phyloP scores from a whole-genome alignment of 306 rosid genomes.

The Cicer judaicum region DNA sequence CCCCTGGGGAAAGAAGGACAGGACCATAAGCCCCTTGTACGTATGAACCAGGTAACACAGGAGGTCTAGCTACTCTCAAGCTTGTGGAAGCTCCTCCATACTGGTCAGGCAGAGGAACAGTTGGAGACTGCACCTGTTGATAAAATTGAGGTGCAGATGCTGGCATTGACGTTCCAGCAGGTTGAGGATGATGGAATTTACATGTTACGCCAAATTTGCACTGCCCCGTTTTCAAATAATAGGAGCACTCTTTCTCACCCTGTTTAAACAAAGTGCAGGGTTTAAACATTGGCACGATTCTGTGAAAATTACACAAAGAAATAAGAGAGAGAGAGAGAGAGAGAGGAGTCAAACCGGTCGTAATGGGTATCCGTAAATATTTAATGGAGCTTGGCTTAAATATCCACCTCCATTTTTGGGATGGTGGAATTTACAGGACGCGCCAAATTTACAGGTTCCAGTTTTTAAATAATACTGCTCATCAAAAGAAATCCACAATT shows the following conservation, averaged over 20 bases:
- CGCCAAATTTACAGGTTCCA: slow-evolving; percentile 90
- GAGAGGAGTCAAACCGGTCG: slow-evolving; percentile 64
- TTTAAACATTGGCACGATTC: slow-evolving; percentile 34
- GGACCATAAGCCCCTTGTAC: slow-evolving; percentile 89
- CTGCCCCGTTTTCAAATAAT: slow-evolving; percentile 97
- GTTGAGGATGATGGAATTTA: slow-evolving; percentile 95
- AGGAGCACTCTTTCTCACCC: slow-evolving; percentile 97
- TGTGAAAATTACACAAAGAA: background rate
- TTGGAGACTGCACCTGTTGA: slow-evolving; percentile 88
- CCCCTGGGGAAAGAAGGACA: slow-evolving; percentile 77
- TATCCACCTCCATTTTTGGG: slow-evolving; percentile 84
- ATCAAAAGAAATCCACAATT: slow-evolving; percentile 36
- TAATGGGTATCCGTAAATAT: slow-evolving; percentile 81
- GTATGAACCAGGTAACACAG: slow-evolving; percentile 74
- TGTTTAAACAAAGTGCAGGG: slow-evolving; percentile 47
- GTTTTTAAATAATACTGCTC: slow-evolving; percentile 87
- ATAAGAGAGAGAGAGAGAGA: slow-evolving; percentile 13
- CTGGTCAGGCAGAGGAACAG: slow-evolving; percentile 75
- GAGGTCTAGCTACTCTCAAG: slow-evolving; percentile 88
- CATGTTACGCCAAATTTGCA: slow-evolving; percentile 94
- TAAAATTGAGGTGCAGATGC: slow-evolving; percentile 90
- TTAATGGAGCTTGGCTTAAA: slow-evolving; percentile 78
- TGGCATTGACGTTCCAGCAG: slow-evolving; percentile 70
- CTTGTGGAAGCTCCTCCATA: slow-evolving; percentile 72
- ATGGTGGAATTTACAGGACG: slow-evolving; percentile 92